Percentiles rank a stretch among this genome's conserved stretches.
These are phyloP conservation scores for Vachellia pachyceras DNA, from an alignment of 306 rosid species.

Conservation along the genomic window DNA sequence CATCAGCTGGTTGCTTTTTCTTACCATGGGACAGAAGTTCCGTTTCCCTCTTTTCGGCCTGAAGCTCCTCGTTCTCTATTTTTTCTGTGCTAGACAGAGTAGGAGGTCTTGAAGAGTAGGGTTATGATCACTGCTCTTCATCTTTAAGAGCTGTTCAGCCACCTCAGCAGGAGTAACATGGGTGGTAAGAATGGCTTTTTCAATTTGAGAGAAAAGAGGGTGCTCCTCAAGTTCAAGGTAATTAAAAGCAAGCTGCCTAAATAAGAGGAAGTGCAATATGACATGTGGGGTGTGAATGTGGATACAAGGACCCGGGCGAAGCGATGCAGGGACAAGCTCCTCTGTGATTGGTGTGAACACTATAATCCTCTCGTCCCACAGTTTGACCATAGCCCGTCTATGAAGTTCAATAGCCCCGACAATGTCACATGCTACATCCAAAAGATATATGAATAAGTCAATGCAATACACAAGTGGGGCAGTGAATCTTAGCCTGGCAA, in stretches of 20 bases:
- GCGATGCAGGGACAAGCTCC: conserved; percentile 46
- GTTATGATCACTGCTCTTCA: conserved; percentile 36
- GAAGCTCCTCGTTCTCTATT: not conserved
- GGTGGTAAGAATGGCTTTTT: conserved; percentile 33
- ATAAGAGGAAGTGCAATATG: conserved; percentile 45
- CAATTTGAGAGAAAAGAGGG: conserved; percentile 27
- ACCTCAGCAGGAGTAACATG: conserved; percentile 54
- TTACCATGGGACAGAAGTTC: not conserved
- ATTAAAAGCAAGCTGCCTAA: conserved; percentile 40
- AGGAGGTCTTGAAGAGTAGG: not conserved
- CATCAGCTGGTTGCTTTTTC: not conserved
- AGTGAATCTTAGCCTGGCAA: not conserved
- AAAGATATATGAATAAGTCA: not conserved
- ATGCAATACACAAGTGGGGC: not conserved
- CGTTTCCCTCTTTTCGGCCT: not conserved
- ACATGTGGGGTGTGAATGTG: conserved; percentile 57
- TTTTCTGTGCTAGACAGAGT: not conserved
- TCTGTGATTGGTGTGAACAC: conserved; percentile 63
- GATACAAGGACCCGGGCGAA: conserved; percentile 51
- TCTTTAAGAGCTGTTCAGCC: conserved; percentile 52
- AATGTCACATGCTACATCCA: conserved; percentile 41
- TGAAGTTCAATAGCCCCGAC: conserved; percentile 49
- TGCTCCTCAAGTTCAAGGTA: conserved; percentile 48
- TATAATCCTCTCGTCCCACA: conserved; percentile 58
- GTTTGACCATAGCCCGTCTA: conserved; percentile 58